Percentiles rank a stretch among this genome's conserved stretches.
phyloP scores from a whole-genome alignment of 371 early-diverging fungal genomes.

The Modicella reniformis region DNA sequence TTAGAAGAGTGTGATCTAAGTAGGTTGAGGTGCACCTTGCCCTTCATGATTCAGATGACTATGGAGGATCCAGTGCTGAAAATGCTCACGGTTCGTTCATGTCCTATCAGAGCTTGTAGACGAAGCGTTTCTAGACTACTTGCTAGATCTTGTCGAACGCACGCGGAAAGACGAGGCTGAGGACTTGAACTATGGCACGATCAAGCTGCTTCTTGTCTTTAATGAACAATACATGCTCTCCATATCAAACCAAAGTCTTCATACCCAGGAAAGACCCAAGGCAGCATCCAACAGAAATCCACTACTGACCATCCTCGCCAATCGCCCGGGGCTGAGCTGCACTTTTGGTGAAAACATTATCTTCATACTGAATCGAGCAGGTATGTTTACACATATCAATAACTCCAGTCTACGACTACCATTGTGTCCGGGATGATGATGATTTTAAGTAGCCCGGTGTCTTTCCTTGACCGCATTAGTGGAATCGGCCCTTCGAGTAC shows the following conservation, averaged over 20 bases:
- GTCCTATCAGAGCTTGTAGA: conserved; percentile 55
- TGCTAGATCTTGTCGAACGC: conserved; percentile 77
- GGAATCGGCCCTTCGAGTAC: conserved; percentile 72
- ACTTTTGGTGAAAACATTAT: conserved; percentile 86
- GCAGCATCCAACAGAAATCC: conserved; percentile 55
- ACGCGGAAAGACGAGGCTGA: conserved; percentile 76
- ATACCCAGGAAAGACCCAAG: conserved; percentile 11
- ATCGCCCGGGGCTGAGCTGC: conserved; percentile 73
- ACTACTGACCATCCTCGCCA: conserved; percentile 65
- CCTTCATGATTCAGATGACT: too few relatives aligned
- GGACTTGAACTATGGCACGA: conserved; percentile 75
- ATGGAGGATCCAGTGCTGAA: too few relatives aligned
- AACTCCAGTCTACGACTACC: neutral
- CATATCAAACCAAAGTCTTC: conserved; percentile 52
- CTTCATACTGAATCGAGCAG: conserved; percentile 86
- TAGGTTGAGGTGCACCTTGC: conserved; percentile 23
- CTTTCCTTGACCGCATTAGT: conserved; percentile 54
- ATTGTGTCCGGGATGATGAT: neutral
- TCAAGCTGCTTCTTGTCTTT: conserved; percentile 72
- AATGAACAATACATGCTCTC: conserved; percentile 76
- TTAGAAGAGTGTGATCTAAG: conserved; percentile 70
- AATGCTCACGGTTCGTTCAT: too few relatives aligned
- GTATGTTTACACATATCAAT: conserved; percentile 51
- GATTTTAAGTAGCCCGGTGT: too few relatives aligned
- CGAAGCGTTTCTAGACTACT: conserved; percentile 58